Evolutionary conservation across 176 grass and related monocot genomes (phyloP).

Genomic region (Oryza australiensis): DNA sequence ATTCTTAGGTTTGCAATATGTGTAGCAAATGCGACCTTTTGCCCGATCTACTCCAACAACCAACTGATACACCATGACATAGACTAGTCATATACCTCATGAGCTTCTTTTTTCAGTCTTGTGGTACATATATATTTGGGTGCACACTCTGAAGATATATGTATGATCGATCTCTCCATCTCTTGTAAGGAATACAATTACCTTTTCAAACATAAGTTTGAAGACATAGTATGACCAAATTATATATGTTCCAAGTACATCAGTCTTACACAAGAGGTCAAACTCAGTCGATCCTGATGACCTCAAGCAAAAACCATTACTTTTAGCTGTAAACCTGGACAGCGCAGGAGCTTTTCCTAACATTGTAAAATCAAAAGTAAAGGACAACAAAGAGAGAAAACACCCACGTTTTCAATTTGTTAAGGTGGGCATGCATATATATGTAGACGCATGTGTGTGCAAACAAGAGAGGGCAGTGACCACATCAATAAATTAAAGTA

Average conservation of each 20-base stretch:
- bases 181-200: not conserved
- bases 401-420: not conserved
- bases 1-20: not conserved
- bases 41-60: not conserved
- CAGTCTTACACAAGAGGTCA: too few relatives aligned
- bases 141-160: not conserved
- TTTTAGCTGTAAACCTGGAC: too few relatives aligned
- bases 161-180: too few relatives aligned
- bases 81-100: not conserved
- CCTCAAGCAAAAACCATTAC: too few relatives aligned
- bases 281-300: too few relatives aligned
- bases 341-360: too few relatives aligned
- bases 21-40: not conserved
- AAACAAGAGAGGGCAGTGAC: slow-evolving; percentile 24
- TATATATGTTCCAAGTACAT: too few relatives aligned
- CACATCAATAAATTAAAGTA: slow-evolving; percentile 36
- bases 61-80: not conserved
- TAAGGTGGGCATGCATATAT: not conserved
- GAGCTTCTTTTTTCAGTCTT: not conserved
- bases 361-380: too few relatives aligned
- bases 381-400: not conserved
- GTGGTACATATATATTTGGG: not conserved
- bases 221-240: not conserved
- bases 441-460: not conserved
- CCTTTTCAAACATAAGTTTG: not conserved